phyloP scores from a whole-genome alignment of 192 early-diverging fungal species.

The Phycomyces nitens region DNA sequence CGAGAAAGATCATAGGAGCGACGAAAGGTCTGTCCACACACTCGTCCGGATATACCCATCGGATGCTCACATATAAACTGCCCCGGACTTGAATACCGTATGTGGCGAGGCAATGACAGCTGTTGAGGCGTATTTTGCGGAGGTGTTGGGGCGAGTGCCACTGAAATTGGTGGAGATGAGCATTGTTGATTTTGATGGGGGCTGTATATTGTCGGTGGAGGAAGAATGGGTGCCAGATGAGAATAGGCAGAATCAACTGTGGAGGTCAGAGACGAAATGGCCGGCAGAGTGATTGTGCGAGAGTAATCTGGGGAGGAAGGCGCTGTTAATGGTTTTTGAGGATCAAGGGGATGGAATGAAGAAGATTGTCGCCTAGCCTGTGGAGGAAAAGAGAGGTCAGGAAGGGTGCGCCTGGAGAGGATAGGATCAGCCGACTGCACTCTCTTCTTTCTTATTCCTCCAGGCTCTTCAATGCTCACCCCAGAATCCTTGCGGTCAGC shows the following conservation, averaged over 20 bases:
- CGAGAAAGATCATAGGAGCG: slow-evolving; percentile 36
- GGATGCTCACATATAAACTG: slow-evolving; percentile 29
- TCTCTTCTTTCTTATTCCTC: slow-evolving; percentile 7
- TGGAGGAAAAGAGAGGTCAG: background rate
- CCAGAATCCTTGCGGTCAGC: slow-evolving; percentile 19
- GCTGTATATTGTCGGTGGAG: background rate
- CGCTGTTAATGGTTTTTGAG: slow-evolving; percentile 6
- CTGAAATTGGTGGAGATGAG: background rate
- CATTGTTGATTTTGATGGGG: slow-evolving; percentile 2
- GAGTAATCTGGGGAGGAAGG: slow-evolving; percentile 5
- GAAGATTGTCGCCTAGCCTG: background rate
- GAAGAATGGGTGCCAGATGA: slow-evolving; percentile 9
- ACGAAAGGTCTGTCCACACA: slow-evolving; percentile 34
- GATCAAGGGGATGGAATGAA: slow-evolving; percentile 5
- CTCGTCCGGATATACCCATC: slow-evolving; percentile 3
- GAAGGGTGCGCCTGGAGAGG: background rate
- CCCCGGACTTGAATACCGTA: background rate
- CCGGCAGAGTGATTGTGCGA: slow-evolving; percentile 2
- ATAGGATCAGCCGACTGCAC: slow-evolving; percentile 10
- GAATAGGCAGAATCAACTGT: background rate
- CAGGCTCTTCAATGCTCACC: slow-evolving; percentile 11
- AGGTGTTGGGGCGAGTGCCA: background rate
- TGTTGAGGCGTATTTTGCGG: background rate
- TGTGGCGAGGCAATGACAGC: background rate
- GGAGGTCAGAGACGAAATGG: slow-evolving; percentile 7